Percentiles rank a stretch among this genome's conserved stretches.
Evolutionary conservation across 805 yeast species (phyloP).

Genomic region (Candida ipomoeae): DNA sequence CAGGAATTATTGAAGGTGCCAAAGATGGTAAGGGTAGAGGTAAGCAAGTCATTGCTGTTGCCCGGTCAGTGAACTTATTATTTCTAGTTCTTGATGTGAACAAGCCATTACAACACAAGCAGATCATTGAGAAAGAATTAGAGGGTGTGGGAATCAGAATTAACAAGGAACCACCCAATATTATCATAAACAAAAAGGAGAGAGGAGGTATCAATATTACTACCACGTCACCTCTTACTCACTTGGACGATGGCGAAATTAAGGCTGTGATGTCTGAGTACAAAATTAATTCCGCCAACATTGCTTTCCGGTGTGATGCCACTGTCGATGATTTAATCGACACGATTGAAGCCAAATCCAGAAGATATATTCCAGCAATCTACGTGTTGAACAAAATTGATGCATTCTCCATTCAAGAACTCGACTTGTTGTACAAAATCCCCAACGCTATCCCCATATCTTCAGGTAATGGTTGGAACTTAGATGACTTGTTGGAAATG

Average conservation of each 20-base stretch:
- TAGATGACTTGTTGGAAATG: slow-evolving; percentile 87
- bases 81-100: slow-evolving; percentile 94
- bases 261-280: slow-evolving; percentile 96
- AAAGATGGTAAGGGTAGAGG: slow-evolving; percentile 92
- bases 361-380: slow-evolving; percentile 93
- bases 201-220: slow-evolving; percentile 95
- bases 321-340: slow-evolving; percentile 96
- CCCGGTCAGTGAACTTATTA: slow-evolving; percentile 92
- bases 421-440: slow-evolving; percentile 83
- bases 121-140: slow-evolving; percentile 87
- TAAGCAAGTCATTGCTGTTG: slow-evolving; percentile 96
- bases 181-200: slow-evolving; percentile 86
- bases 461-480: slow-evolving; percentile 93
- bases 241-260: slow-evolving; percentile 87
- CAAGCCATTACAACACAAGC: slow-evolving; percentile 92
- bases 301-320: slow-evolving; percentile 95
- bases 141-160: slow-evolving; percentile 97
- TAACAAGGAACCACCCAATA: slow-evolving; percentile 90
- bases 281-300: slow-evolving; percentile 91
- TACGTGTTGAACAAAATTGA: slow-evolving; percentile 95
- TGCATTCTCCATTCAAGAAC: slow-evolving; percentile 88
- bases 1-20: slow-evolving; percentile 89
- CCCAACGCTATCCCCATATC: slow-evolving; percentile 98
- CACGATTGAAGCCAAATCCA: slow-evolving; percentile 81
- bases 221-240: slow-evolving; percentile 88